These are phyloP conservation scores for Dioscorea zingiberensis DNA, from an alignment of 106 monocot species.

Conservation along the genomic window DNA sequence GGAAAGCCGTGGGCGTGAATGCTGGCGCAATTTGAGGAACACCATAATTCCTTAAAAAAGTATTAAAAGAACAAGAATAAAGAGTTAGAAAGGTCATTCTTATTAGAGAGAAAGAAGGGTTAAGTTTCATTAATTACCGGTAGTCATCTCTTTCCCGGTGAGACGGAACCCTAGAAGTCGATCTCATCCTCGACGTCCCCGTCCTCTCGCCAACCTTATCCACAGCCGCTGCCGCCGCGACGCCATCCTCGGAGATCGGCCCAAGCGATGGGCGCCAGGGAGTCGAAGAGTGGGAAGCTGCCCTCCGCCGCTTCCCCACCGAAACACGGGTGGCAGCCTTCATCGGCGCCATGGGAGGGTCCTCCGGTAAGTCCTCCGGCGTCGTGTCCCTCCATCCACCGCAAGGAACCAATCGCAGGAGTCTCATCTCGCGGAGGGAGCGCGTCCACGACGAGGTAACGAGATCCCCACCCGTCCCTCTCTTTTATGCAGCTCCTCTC, in stretches of 20 bases:
- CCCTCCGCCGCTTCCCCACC: background rate
- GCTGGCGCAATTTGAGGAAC: too few species aligned
- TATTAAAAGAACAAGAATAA: too few species aligned
- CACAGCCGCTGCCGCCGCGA: background rate
- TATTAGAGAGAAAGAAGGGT: too few species aligned
- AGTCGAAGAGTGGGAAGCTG: background rate
- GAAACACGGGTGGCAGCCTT: background rate
- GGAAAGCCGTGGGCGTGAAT: too few species aligned
- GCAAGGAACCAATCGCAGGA: background rate
- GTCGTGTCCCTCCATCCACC: background rate
- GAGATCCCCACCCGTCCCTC: too few species aligned
- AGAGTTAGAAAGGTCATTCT: too few species aligned
- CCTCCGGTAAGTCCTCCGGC: background rate
- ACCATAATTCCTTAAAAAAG: too few species aligned
- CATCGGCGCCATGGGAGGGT: background rate
- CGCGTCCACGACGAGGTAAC: too few species aligned
- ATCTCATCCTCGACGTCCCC: background rate
- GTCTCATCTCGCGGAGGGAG: background rate
- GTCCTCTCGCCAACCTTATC: background rate
- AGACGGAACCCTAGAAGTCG: background rate
- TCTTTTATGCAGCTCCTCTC: background rate
- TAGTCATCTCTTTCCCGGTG: background rate
- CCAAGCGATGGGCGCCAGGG: background rate
- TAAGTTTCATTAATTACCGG: background rate
- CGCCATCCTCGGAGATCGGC: background rate